Evolutionary conservation across 2,329 filamentous ascomycete genomes (phyloP).

Genomic region (Cadophora sp.): DNA sequence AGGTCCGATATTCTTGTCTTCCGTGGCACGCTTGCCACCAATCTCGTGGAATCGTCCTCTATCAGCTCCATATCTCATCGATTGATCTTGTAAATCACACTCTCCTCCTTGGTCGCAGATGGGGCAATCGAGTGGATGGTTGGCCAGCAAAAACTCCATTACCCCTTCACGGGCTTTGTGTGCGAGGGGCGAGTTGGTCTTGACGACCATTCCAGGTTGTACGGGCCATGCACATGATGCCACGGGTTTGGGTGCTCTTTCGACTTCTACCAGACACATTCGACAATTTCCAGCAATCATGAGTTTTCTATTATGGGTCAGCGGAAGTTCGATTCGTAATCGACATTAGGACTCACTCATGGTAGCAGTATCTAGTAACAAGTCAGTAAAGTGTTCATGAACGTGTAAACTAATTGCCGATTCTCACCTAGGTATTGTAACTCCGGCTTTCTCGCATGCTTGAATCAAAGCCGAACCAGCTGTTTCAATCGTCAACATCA

Average conservation of each 20-base stretch:
- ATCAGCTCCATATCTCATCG: slow-evolving; percentile 97
- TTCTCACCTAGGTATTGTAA: slow-evolving; percentile 80
- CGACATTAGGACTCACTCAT: slow-evolving; percentile 72
- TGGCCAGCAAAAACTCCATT: slow-evolving; percentile 97
- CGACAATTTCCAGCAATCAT: slow-evolving; percentile 99
- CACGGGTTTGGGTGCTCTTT: slow-evolving; percentile 93
- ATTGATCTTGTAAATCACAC: slow-evolving; percentile 99
- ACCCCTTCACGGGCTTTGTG: slow-evolving; percentile 99
- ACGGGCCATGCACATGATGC: slow-evolving; percentile 99
- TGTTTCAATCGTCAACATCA: slow-evolving; percentile 55
- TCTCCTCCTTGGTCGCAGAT: slow-evolving; percentile 99
- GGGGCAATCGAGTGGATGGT: slow-evolving; percentile 94
- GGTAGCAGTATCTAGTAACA: slow-evolving; percentile 86
- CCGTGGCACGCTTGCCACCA: slow-evolving; percentile 93
- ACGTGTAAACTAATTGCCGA: slow-evolving; percentile 19
- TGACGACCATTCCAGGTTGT: slow-evolving; percentile 98
- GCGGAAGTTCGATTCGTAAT: slow-evolving; percentile 29
- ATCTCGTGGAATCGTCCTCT: slow-evolving; percentile 96
- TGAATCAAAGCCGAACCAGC: slow-evolving; percentile 97
- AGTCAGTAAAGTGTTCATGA: slow-evolving; percentile 40
- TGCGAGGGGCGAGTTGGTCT: slow-evolving; percentile 93
- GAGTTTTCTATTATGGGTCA: slow-evolving; percentile 72
- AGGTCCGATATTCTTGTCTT: slow-evolving; percentile 99
- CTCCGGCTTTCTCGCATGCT: slow-evolving; percentile 97
- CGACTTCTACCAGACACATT: slow-evolving; percentile 99